Conservation (phyloP, 805 yeast species). For the Allodekkera sacchari region DNA sequence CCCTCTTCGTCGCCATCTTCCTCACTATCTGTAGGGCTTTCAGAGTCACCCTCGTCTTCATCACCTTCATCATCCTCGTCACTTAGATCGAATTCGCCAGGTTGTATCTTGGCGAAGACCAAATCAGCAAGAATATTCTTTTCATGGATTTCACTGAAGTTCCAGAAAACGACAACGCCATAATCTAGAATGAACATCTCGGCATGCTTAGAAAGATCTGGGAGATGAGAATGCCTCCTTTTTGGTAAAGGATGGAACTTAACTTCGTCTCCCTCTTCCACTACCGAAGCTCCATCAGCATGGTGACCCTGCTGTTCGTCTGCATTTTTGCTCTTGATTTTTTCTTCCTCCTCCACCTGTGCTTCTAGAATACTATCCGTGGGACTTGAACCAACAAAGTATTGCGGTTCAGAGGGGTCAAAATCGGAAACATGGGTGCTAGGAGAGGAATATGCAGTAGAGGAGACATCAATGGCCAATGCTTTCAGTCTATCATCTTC, state of each 20-base stretch:
- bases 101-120: slow-evolving; percentile 48
- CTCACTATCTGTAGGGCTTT: slow-evolving; percentile 15
- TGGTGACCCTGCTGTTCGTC: slow-evolving; percentile 3
- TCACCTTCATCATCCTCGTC: slow-evolving; percentile 34
- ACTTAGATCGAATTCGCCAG: slow-evolving; percentile 34
- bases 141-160: slow-evolving; percentile 85
- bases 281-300: background rate
- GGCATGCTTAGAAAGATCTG: slow-evolving; percentile 57
- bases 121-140: slow-evolving; percentile 89
- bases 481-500: slow-evolving; percentile 20
- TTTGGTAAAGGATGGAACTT: slow-evolving; percentile 3
- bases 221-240: slow-evolving; percentile 15
- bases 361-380: slow-evolving; percentile 21
- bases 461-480: background rate
- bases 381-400: slow-evolving; percentile 46
- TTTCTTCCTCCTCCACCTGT: slow-evolving; percentile 9
- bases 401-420: slow-evolving; percentile 91
- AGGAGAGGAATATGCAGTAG: slow-evolving; percentile 21
- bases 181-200: slow-evolving; percentile 85
- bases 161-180: slow-evolving; percentile 98
- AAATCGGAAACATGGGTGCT: slow-evolving; percentile 40
- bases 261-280: slow-evolving; percentile 1
- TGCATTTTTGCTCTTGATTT: slow-evolving; percentile 1
- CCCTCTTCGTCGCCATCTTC: slow-evolving; percentile 3
- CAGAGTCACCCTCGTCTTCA: slow-evolving; percentile 24